Conservation (phyloP, 805 yeast species). For the Yamadazyma sp. region DNA sequence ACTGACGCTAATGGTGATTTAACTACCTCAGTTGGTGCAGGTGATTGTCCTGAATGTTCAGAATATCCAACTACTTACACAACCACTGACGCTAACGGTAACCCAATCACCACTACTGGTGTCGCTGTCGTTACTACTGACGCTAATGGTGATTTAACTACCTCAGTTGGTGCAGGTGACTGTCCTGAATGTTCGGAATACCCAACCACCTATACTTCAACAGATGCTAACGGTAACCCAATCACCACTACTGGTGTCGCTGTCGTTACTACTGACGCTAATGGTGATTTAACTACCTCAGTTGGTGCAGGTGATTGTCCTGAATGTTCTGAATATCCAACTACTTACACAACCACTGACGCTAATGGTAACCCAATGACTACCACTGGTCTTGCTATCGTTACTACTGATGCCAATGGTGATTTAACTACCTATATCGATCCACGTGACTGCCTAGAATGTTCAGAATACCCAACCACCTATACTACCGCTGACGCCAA, state of each 20-base stretch:
- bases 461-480: slow-evolving; percentile 12
- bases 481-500: slow-evolving; percentile 9
- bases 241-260: slow-evolving; percentile 14
- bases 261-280: slow-evolving; percentile 13
- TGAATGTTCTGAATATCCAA: slow-evolving; percentile 9
- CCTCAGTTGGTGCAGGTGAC: no score
- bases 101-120: slow-evolving; percentile 11
- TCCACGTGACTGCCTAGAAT: slow-evolving; percentile 9
- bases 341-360: slow-evolving; percentile 13
- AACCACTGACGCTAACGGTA: slow-evolving; percentile 11
- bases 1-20: no score
- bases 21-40: no score
- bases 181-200: slow-evolving; percentile 10
- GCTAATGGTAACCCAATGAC: slow-evolving; percentile 8
- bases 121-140: not conserved
- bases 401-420: slow-evolving; percentile 16
- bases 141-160: not conserved
- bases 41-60: no score
- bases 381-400: slow-evolving; percentile 13
- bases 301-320: slow-evolving; percentile 11
- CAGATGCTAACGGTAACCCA: slow-evolving; percentile 11
- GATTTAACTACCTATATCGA: slow-evolving; percentile 6
- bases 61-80: slow-evolving; percentile 9
- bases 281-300: slow-evolving; percentile 11
- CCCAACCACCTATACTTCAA: slow-evolving; percentile 14